These are phyloP conservation scores for Cyberlindnera subsufficiens DNA, from an alignment of 805 yeast species.

Conservation along the genomic window DNA sequence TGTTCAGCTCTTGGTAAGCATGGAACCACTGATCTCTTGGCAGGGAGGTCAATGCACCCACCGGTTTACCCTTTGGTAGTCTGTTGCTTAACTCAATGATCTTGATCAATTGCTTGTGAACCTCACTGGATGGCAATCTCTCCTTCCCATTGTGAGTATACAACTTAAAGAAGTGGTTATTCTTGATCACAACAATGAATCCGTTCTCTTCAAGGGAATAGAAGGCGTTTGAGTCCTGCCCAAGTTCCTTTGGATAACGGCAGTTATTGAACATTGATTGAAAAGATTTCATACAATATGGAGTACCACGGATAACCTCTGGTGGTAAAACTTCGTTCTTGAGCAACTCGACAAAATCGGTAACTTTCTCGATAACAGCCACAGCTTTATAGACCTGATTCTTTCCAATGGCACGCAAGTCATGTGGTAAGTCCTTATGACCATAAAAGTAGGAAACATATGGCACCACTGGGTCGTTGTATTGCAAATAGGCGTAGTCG, in stretches of 20 bases:
- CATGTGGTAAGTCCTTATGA: conserved; percentile 56
- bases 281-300: conserved; percentile 95
- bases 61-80: conserved; percentile 25
- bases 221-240: conserved; percentile 53
- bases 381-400: conserved; percentile 73
- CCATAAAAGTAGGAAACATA: conserved; percentile 86
- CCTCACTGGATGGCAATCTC: conserved; percentile 38
- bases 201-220: conserved; percentile 46
- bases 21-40: conserved; percentile 80
- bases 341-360: conserved; percentile 59
- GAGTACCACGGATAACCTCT: conserved; percentile 67
- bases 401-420: conserved; percentile 42
- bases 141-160: conserved; percentile 45
- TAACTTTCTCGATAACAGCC: conserved; percentile 59
- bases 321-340: conserved; percentile 74
- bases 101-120: conserved; percentile 52
- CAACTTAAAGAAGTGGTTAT: conserved; percentile 79
- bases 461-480: conserved; percentile 93
- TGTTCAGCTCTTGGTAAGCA: conserved; percentile 50
- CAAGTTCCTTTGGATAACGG: conserved; percentile 64
- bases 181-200: conserved; percentile 65
- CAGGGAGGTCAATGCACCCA: conserved; percentile 78
- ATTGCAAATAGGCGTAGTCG: conserved; percentile 82
- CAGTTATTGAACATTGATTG: conserved; percentile 85
- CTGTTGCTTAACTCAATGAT: conserved; percentile 37